phyloP scores from a whole-genome alignment of 2,329 filamentous ascomycete genomes.

The Phyllosticta ampelicida region DNA sequence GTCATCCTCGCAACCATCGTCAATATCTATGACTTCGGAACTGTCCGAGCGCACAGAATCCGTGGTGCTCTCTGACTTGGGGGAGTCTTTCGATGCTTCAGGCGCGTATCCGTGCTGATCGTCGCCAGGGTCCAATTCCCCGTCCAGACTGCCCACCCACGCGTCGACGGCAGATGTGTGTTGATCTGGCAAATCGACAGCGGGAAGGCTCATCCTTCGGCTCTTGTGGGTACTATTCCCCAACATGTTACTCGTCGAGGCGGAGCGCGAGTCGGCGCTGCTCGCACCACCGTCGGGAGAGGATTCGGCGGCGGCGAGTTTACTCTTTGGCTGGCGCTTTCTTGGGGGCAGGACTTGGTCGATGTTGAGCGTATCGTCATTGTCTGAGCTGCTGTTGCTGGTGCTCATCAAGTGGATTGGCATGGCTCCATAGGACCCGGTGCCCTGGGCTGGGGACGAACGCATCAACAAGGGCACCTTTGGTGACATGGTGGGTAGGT shows the following conservation, averaged over 20 bases:
- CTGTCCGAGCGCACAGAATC: constrained; percentile 2
- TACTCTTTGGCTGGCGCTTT: constrained; percentile 15
- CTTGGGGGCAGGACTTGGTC: constrained; percentile 14
- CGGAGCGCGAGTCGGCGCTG: background rate
- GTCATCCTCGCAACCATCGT: constrained; percentile 24
- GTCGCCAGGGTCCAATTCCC: constrained; percentile 1
- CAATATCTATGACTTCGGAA: constrained; percentile 17
- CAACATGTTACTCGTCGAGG: background rate
- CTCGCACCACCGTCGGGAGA: constrained; percentile 1
- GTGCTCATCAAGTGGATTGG: constrained; percentile 34
- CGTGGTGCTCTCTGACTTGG: background rate
- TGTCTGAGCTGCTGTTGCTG: constrained; percentile 24
- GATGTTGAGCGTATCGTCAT: constrained; percentile 22
- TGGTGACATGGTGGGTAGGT: constrained; percentile 30
- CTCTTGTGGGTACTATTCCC: constrained; percentile 4
- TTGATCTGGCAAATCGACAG: constrained; percentile 1
- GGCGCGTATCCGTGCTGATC: background rate
- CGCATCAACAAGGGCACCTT: constrained; percentile 47
- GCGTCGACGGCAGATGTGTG: constrained; percentile 6
- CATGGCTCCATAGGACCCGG: constrained; percentile 50
- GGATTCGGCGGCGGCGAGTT: constrained; percentile 6
- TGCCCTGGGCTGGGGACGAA: constrained; percentile 49
- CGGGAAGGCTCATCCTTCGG: constrained; percentile 4
- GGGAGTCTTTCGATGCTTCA: background rate
- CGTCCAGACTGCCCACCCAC: constrained; percentile 5